These are phyloP conservation scores for Globisporangium abappressorium DNA, from an alignment of 352 stramenopile species.

Conservation along the genomic window DNA sequence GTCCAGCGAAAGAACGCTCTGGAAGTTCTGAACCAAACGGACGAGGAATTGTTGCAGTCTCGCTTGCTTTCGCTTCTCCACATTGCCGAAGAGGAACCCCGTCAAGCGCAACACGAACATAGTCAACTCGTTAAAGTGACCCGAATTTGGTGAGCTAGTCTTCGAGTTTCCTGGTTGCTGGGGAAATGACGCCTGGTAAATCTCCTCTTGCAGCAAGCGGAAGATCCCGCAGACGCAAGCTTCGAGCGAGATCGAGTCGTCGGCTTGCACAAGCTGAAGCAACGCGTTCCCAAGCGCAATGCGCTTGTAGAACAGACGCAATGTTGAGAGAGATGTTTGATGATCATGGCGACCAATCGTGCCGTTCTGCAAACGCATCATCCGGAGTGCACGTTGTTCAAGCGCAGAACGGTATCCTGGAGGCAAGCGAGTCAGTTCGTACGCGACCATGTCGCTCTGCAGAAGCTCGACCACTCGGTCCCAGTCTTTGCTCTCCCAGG, in stretches of 20 bases:
- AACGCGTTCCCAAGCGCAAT: constrained; percentile 50
- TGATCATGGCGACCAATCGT: constrained; percentile 19
- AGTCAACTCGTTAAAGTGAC: constrained; percentile 28
- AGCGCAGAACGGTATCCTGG: constrained; percentile 35
- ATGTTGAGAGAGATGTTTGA: constrained; percentile 14
- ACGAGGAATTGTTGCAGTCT: constrained; percentile 32
- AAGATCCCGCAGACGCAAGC: constrained; percentile 36
- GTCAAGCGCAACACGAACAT: constrained; percentile 32
- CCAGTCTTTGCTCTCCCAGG: constrained; percentile 49
- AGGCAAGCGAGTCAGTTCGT: constrained; percentile 30
- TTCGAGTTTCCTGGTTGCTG: background rate
- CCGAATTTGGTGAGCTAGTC: background rate
- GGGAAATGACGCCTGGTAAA: constrained; percentile 28
- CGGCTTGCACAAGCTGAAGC: constrained; percentile 22
- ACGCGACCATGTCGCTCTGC: constrained; percentile 39
- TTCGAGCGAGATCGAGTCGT: constrained; percentile 25
- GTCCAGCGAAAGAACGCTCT: constrained; percentile 21
- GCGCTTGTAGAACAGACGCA: constrained; percentile 52
- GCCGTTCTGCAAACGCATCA: constrained; percentile 34
- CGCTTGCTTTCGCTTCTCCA: constrained; percentile 16
- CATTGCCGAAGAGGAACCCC: constrained; percentile 30
- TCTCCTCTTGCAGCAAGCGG: constrained; percentile 50
- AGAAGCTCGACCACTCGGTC: constrained; percentile 45
- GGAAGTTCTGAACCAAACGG: constrained; percentile 30
- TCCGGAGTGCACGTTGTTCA: constrained; percentile 47